These are phyloP conservation scores for Dalbergia cultrata DNA, from an alignment of 306 rosid species.

Conservation along the genomic window DNA sequence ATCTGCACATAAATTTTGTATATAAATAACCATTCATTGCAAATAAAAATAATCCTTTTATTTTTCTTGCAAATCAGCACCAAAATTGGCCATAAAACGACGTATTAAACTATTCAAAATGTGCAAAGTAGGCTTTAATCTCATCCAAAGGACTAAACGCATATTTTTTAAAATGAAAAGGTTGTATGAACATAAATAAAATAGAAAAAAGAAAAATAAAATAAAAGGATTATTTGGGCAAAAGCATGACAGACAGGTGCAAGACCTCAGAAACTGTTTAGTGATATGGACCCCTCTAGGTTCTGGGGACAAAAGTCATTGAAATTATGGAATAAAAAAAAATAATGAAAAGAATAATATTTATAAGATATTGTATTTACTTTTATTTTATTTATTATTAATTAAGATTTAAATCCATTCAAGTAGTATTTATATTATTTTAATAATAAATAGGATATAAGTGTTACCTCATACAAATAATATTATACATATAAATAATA, in stretches of 20 bases:
- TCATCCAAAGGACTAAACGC: not conserved
- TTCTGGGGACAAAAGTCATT: conserved; percentile 60
- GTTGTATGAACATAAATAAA: not conserved
- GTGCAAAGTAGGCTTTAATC: not conserved
- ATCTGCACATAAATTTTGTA: not conserved
- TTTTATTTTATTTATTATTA: too few species aligned
- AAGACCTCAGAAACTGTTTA: conserved; percentile 59
- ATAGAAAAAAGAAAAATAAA: not conserved
- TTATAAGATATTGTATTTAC: too few species aligned
- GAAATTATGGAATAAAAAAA: conserved; percentile 51
- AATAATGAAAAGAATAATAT: too few species aligned
- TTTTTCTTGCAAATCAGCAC: not conserved
- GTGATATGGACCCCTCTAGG: conserved; percentile 66
- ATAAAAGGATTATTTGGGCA: conserved; percentile 42
- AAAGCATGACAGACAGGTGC: conserved; percentile 61
- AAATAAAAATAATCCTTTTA: not conserved
- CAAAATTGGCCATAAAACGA: not conserved
- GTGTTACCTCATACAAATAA: too few species aligned
- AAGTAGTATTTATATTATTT: too few species aligned
- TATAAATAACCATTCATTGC: not conserved
- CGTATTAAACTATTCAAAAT: not conserved
- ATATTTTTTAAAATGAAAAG: too few species aligned
- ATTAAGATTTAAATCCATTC: too few species aligned
- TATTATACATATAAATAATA: too few species aligned
- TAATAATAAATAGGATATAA: too few species aligned